Evolutionary conservation across 2,329 filamentous ascomycete species (phyloP).

Genomic region (Leptosphaerulina australis): DNA sequence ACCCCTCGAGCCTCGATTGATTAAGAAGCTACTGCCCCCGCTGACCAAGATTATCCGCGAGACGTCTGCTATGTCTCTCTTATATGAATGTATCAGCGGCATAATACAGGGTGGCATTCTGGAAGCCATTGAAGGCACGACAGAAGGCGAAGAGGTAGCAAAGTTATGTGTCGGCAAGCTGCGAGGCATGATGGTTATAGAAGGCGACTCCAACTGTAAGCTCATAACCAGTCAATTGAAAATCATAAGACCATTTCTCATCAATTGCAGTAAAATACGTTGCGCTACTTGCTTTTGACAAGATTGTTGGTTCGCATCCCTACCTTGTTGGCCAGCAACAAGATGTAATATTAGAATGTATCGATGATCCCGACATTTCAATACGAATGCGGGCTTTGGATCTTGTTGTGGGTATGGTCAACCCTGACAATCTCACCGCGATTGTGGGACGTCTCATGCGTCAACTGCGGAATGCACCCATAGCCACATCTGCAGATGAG

Average conservation of each 20-base stretch:
- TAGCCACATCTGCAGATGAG: constrained; percentile 56
- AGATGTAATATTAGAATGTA: constrained; percentile 94
- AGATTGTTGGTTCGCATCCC: constrained; percentile 87
- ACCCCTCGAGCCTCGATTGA: constrained; percentile 86
- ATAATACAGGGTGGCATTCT: constrained; percentile 97
- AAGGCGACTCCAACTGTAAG: constrained; percentile 91
- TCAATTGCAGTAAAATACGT: constrained; percentile 84
- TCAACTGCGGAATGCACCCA: constrained; percentile 74
- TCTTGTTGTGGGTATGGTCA: constrained; percentile 92
- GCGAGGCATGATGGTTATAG: constrained; percentile 89
- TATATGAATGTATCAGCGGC: constrained; percentile 98
- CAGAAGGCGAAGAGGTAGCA: constrained; percentile 89
- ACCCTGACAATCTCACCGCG: constrained; percentile 78
- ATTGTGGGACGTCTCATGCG: constrained; percentile 87
- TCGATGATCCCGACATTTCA: constrained; percentile 94
- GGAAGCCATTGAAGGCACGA: constrained; percentile 76
- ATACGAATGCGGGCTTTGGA: constrained; percentile 93
- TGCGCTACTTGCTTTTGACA: constrained; percentile 91
- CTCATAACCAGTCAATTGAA: constrained; percentile 23
- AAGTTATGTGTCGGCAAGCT: constrained; percentile 90
- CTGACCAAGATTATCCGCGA: constrained; percentile 92
- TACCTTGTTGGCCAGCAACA: constrained; percentile 89
- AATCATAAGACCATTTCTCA: neutral
- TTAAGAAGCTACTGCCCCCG: constrained; percentile 88
- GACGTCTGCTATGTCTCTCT: constrained; percentile 94